Conservation (phyloP, 345 rosid species). For the Trapa incisa region DNA sequence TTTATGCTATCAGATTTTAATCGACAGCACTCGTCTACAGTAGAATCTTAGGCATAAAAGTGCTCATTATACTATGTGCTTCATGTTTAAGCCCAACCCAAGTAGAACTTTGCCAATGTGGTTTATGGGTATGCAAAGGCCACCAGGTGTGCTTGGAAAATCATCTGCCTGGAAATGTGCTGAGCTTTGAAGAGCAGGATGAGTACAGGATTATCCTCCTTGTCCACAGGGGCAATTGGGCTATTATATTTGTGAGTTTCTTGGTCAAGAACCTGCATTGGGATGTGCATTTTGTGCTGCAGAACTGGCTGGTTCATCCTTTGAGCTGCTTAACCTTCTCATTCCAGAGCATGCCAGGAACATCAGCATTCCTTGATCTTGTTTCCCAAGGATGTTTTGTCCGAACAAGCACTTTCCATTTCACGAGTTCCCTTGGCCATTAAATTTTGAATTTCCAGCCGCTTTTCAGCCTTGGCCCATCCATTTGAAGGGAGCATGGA, state of each 20-base stretch:
- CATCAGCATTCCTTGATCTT: not conserved
- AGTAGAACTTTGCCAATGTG: conserved; percentile 29
- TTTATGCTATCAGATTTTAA: too few species aligned
- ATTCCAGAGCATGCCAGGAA: conserved; percentile 50
- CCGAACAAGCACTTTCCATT: not conserved
- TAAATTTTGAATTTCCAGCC: not conserved
- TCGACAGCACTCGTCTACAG: too few species aligned
- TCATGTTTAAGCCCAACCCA: not conserved
- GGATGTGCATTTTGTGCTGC: conserved; percentile 11
- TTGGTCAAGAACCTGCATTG: not conserved
- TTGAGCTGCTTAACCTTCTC: conserved; percentile 60
- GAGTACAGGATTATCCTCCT: not conserved
- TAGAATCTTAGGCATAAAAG: too few species aligned
- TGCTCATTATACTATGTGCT: not conserved
- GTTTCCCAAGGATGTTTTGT: not conserved
- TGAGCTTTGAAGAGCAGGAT: conserved; percentile 13
- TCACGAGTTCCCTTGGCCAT: not conserved
- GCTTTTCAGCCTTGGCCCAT: not conserved
- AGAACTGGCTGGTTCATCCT: conserved; percentile 78
- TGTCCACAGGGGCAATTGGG: not conserved
- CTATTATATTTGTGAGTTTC: not conserved
- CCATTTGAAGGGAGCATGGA: not conserved
- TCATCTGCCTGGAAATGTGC: too few species aligned
- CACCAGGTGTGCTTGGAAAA: too few species aligned
- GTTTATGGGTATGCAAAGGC: conserved; percentile 88